These are phyloP conservation scores for Crassisporium funariophilum DNA, from an alignment of 768 basidiomycete species.

Conservation along the genomic window DNA sequence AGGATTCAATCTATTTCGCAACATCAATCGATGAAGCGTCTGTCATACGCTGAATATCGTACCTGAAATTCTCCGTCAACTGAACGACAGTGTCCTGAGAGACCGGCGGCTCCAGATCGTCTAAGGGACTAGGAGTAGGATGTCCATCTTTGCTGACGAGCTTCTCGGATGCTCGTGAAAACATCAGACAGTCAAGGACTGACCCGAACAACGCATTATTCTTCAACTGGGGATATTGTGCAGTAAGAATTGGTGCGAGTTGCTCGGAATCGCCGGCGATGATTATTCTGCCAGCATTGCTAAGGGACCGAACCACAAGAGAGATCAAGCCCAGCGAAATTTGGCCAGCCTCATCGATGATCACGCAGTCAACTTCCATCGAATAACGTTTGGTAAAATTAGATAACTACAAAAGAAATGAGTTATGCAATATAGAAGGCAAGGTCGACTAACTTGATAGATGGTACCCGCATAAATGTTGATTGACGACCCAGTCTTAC, in stretches of 20 bases:
- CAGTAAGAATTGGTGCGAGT: constrained; percentile 50
- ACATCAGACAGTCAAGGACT: constrained; percentile 49
- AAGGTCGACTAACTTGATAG: constrained; percentile 40
- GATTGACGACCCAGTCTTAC: constrained; percentile 22
- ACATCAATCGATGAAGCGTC: neutral
- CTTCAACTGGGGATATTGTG: constrained; percentile 45
- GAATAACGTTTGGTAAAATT: constrained; percentile 45
- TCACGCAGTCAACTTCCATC: constrained; percentile 43
- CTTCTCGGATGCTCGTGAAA: constrained; percentile 12
- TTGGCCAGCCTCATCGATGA: constrained; percentile 56
- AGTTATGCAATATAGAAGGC: neutral
- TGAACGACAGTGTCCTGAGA: constrained; percentile 47
- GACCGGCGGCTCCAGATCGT: constrained; percentile 18
- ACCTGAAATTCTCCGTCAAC: constrained; percentile 55
- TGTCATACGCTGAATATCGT: neutral
- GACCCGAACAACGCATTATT: constrained; percentile 47
- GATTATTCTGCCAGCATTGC: constrained; percentile 40
- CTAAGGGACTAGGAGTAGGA: constrained; percentile 11
- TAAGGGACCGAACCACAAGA: constrained; percentile 45
- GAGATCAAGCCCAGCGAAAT: constrained; percentile 47
- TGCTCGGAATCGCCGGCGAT: constrained; percentile 56
- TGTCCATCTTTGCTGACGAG: constrained; percentile 6
- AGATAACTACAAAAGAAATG: constrained; percentile 47
- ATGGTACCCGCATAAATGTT: constrained; percentile 51
- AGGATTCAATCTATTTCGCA: constrained; percentile 42